Evolutionary conservation across 768 basidiomycete genomes (phyloP).

Genomic region (Leccinum uliginosum): DNA sequence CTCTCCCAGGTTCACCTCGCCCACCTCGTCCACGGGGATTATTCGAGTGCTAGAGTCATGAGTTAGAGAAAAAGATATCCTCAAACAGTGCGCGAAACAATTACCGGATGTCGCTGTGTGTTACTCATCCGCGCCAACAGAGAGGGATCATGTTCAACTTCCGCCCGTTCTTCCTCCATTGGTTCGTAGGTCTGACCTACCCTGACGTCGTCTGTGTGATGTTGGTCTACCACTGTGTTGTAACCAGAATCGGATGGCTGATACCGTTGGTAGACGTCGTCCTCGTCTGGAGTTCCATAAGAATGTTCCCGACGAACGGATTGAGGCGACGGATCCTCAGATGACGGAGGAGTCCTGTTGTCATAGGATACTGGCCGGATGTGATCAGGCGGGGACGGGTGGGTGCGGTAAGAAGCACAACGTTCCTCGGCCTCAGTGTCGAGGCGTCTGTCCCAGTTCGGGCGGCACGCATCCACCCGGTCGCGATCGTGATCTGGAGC

Average conservation of each 20-base stretch:
- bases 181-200: constrained; percentile 11
- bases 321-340: background rate
- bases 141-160: constrained; percentile 13
- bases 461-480: constrained; percentile 4
- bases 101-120: constrained; percentile 21
- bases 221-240: background rate
- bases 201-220: constrained; percentile 5
- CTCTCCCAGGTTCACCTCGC: constrained; percentile 21
- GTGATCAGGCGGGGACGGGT: constrained; percentile 6
- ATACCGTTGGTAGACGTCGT: constrained; percentile 11
- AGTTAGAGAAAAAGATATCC: background rate
- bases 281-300: constrained; percentile 11
- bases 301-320: constrained; percentile 6
- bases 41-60: constrained; percentile 7
- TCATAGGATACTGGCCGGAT: constrained; percentile 4
- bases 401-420: constrained; percentile 4
- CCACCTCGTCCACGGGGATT: constrained; percentile 22
- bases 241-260: constrained; percentile 1
- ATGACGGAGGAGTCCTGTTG: background rate
- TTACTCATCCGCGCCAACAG: constrained; percentile 25
- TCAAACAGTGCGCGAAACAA: background rate
- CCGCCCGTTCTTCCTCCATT: constrained; percentile 10
- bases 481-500: constrained; percentile 10
- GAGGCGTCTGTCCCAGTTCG: constrained; percentile 8
- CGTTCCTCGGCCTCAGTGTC: constrained; percentile 15